phyloP scores from a whole-genome alignment of 257 asterid genomes.

The Fraxinus pennsylvanica region DNA sequence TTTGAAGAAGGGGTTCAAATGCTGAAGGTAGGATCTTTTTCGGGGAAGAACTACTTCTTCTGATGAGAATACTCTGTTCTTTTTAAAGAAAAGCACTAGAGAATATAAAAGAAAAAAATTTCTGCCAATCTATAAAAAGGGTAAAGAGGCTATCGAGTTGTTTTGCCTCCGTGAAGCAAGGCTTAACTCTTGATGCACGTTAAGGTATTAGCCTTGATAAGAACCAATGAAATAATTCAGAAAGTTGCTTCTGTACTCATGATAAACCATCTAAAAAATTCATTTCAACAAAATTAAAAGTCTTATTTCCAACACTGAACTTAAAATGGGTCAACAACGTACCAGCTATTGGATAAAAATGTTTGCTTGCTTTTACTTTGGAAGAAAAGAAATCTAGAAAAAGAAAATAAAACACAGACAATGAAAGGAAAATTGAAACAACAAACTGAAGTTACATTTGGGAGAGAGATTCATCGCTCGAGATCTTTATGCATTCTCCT shows the following conservation, averaged over 20 bases:
- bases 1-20: constrained; percentile 88
- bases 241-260: neutral
- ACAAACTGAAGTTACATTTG: neutral
- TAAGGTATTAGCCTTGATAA: neutral
- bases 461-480: neutral
- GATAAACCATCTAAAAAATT: neutral
- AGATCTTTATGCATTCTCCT: neutral
- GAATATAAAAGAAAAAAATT: neutral
- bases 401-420: neutral
- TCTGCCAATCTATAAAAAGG: neutral
- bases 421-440: neutral
- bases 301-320: neutral
- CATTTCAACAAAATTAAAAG: neutral
- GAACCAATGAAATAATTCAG: neutral
- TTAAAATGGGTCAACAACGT: neutral
- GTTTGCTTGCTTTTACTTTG: neutral
- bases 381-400: neutral
- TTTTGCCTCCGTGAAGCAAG: neutral
- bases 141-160: neutral
- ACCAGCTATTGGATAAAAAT: neutral
- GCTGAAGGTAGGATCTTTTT: constrained; percentile 67
- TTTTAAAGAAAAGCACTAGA: neutral
- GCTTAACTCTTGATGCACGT: neutral
- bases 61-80: neutral
- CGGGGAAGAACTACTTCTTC: neutral